Evolutionary conservation across 208 protist species (phyloP), one percentile per base, ranked within the genome.

Genomic region (Leishmania amazonensis): DNA sequence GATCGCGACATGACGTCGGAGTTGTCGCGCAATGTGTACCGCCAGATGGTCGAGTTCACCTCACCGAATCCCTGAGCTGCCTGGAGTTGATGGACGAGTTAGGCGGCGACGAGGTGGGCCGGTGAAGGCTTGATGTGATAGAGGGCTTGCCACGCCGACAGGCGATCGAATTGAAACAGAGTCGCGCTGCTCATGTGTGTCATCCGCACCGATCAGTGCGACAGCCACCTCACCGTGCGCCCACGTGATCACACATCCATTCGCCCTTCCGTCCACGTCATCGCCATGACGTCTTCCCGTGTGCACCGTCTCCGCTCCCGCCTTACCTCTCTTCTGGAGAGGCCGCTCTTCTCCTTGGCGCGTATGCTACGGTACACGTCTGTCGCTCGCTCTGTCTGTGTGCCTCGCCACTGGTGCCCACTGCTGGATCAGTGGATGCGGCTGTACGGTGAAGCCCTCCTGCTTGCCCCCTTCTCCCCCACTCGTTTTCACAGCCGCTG

Each of bases 1-100:
- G 79, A 83, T 31, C 62, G 62, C 51, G 79, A 83, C 73, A 83
- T 83, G 79, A 83, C 75, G 9, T 78, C 79, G 28, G 73, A 77
- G 58, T 40, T 83, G 73, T 83, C 79, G 47, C 71, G 70, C 49
- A 78, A 78, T 47, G 79, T 83, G 45, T 83, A 83, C 73, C 49
- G 57, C 58, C 72, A 78, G 45, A 83, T 83, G 79, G 72, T 83
- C 35, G 49, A 72, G 57, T 73, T 83, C 58, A 83, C 79, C 19
- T 77, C 79, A 42, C 73, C 71, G 2, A 71, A 74, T 13, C 11
- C 35, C 11, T 78, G 65, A 54, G 21, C 74, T 13, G n/a, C 75
- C 71, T 49, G 49, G 2, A 42, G 2, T 80, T 31, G 57, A 62
- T n/a, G 24, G 6, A 62, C 7, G 24, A 31, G 7, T 24, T n/a